Base-by-base conservation (phyloP, 2,329 filamentous ascomycete species). In the Colletotrichum sp. region DNA sequence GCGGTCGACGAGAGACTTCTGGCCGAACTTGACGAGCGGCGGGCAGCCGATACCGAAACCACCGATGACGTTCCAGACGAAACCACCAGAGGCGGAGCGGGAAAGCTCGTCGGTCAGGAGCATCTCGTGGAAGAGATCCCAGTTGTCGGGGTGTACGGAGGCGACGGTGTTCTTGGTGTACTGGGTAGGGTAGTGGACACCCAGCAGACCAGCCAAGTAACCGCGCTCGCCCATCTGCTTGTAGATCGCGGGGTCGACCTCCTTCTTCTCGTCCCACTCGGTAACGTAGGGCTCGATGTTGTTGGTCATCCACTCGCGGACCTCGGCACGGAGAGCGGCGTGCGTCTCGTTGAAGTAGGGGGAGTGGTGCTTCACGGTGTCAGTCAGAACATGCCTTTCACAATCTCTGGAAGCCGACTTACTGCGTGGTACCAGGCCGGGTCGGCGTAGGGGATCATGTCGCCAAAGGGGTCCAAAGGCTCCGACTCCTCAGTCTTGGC, bases 51-150 rank as follows among this genome's bases (percentile, higher is more conserved):
- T 99, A 70, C 96, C 96, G 83, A 95, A 98, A n/a, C 97, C 97
- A 79, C 96, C 97, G 78, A 98, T 94, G 81, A 98, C 88, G 85
- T 98, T 98, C 97, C 97, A 98, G 27, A 98, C 96, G 78, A 98
- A 94, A 74, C 97, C 97, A 81, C 97, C 97, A 64, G 95, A 97
- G 71, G 94, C 97, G 66, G 93, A 89, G 71, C 97, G 95, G 52
- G 95, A 98, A 60, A 99, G 88, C 90, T 99, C 97, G 80, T 99
- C 97, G 2, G 96, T 98, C 75, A 99, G 84, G 60, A 98, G 90
- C 91, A 98, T 91, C 90, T 99, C 97, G 87, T 99, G 97, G 93
- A 98, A 99, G 60, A 98, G 91, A 87, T 99, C 97, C 96, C 96
- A 99, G 84, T 97, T 93, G 87, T 98, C 95, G 1, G 94, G 88